phyloP scores from a whole-genome alignment of 352 stramenopile genomes.

The Plasmopara viticola region DNA sequence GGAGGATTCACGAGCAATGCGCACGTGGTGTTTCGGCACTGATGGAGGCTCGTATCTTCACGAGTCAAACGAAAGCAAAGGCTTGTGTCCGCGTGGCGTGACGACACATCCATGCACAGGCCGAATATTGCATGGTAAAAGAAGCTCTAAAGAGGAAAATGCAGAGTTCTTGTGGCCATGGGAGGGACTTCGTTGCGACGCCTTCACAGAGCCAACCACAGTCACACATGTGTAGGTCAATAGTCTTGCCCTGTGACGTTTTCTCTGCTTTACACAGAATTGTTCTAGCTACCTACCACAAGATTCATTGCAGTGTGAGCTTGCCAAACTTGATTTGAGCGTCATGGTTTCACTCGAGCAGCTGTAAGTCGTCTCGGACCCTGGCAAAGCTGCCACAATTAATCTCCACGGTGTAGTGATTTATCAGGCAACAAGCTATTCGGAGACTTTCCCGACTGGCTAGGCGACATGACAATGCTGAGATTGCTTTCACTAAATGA shows the following conservation, averaged over 20 bases:
- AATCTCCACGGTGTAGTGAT: conserved; percentile 26
- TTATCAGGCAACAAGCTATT: conserved; percentile 46
- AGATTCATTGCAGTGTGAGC: conserved; percentile 39
- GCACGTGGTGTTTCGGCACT: conserved; percentile 56
- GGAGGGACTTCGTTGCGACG: conserved; percentile 62
- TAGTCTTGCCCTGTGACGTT: not conserved
- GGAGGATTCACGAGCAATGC: conserved; percentile 33
- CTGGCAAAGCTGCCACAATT: not conserved
- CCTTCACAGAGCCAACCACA: conserved; percentile 58
- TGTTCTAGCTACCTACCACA: conserved; percentile 42
- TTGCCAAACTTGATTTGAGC: conserved; percentile 53
- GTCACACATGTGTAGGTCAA: conserved; percentile 57
- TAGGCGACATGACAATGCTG: conserved; percentile 56
- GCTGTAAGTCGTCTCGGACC: conserved; percentile 32
- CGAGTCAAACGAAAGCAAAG: conserved; percentile 1
- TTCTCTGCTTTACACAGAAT: not conserved
- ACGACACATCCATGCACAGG: conserved; percentile 61
- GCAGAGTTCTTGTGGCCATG: conserved; percentile 57
- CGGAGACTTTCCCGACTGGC: conserved; percentile 50
- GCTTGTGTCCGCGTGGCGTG: conserved; percentile 39
- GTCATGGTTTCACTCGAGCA: conserved; percentile 66
- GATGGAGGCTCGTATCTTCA: conserved; percentile 9
- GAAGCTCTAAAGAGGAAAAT: conserved; percentile 3
- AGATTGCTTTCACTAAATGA: conserved; percentile 49
- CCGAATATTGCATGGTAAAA: conserved; percentile 33